Base-by-base conservation (phyloP, 1,139 yeast species). In the Yamadazyma pseudoaaseri region DNA sequence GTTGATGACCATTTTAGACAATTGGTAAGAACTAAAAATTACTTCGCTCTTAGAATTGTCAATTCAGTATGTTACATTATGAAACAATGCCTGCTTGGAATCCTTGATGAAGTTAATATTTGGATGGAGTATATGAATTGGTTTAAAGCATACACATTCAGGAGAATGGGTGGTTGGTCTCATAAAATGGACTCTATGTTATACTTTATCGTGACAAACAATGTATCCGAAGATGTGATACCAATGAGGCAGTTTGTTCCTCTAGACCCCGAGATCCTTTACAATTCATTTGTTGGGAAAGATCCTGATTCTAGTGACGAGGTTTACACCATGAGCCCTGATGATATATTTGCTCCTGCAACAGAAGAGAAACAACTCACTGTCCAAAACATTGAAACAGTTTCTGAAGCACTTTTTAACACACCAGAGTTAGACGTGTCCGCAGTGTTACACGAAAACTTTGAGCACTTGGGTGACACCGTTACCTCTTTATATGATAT, bases 111-210 rank as follows among this genome's bases (percentile, higher is more conserved):
- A 4, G 31, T 42, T 14, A 60, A 52, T 34, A 41, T 60, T 20
- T 62, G 66, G 67, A 22, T 41, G 9, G 60, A 59, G 26, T 61
- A 43, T 33, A 43, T 55, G 5, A 8, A 16, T 2, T 56, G 60
- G 61, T 61, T 39, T 42, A 48, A 38, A 26, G 29, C 41, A 1
- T 44, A 48, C 30, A 47, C 39, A 23, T 34, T 32, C 12, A 17
- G 10, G 16, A 33, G 34, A n/a, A 16, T 32, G 3, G 41, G 34
- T 28, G 47, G 43, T 2, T 55, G 58, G 56, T 36, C 26, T 28
- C 43, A 41, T 26, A 12, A 33, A 4, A 22, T 40, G 16, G 60
- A 54, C 27, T 34, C 36, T 13, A 36, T 33, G 3, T 36, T 50
- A 3, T 49, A 35, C 31, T 26, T 33, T 4, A 13, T 44, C 20